Evolutionary conservation across 176 grass and related monocot genomes (phyloP).

Genomic region (Aegilops tauschii): DNA sequence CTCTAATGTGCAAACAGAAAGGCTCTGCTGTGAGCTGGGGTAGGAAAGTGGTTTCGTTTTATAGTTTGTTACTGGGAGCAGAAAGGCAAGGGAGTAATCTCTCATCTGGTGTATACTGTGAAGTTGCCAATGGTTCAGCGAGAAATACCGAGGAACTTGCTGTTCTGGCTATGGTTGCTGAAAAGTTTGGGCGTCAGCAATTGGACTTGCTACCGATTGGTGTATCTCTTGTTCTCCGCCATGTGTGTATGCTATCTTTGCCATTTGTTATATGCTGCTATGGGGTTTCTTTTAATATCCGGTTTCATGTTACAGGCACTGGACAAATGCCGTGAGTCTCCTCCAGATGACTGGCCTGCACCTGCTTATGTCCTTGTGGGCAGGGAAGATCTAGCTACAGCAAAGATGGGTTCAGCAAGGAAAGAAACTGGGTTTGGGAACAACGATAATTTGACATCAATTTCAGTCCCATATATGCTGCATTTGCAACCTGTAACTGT

Average conservation of each 20-base stretch:
- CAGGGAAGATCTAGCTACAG: slow-evolving; percentile 75
- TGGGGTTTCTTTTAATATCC: slow-evolving; percentile 21
- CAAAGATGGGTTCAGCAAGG: slow-evolving; percentile 54
- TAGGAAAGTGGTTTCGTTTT: slow-evolving; percentile 85
- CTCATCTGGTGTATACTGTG: slow-evolving; percentile 91
- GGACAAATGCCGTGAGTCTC: slow-evolving; percentile 87
- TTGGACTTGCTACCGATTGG: slow-evolving; percentile 87
- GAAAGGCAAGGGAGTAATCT: slow-evolving; percentile 69
- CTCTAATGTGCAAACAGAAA: slow-evolving; percentile 67
- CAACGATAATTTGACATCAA: slow-evolving; percentile 63
- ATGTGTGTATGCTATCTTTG: slow-evolving; percentile 54
- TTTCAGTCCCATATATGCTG: slow-evolving; percentile 94
- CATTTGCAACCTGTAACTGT: slow-evolving; percentile 86
- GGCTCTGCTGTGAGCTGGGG: slow-evolving; percentile 71
- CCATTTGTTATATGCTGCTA: slow-evolving; percentile 19
- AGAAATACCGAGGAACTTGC: slow-evolving; percentile 76
- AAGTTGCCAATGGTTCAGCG: slow-evolving; percentile 79
- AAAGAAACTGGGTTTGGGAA: slow-evolving; percentile 59
- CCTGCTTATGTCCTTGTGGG: slow-evolving; percentile 86
- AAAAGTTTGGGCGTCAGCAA: slow-evolving; percentile 82
- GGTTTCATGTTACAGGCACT: slow-evolving; percentile 67
- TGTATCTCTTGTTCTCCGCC: slow-evolving; percentile 85
- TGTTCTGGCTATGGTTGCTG: slow-evolving; percentile 88
- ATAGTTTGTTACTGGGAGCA: slow-evolving; percentile 86
- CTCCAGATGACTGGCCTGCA: slow-evolving; percentile 85